Conservation (phyloP, 2,329 filamentous ascomycete species). For the Dothistroma septosporum region DNA sequence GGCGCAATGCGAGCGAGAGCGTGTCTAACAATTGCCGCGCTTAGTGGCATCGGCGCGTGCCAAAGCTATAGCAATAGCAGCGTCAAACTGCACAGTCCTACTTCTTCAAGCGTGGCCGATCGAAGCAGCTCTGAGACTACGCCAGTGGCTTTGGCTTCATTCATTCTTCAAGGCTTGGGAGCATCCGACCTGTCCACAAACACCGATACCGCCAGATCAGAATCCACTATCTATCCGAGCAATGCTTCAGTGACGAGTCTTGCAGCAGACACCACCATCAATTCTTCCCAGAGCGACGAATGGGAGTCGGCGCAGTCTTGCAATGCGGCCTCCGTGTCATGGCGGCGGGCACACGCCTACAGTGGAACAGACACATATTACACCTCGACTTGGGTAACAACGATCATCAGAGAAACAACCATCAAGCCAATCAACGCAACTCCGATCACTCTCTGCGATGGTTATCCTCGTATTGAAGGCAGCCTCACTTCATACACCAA, state of each 20-base stretch:
- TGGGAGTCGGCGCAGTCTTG: background rate
- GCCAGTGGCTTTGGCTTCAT: background rate
- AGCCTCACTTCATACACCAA: background rate
- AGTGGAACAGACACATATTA: background rate
- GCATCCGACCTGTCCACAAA: background rate
- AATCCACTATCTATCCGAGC: background rate
- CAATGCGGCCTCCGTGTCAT: background rate
- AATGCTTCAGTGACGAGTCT: background rate
- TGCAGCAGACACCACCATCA: background rate
- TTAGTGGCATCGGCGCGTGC: background rate
- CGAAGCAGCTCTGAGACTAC: background rate
- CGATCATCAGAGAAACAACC: background rate
- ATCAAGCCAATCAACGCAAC: background rate
- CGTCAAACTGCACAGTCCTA: background rate
- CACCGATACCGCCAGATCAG: background rate
- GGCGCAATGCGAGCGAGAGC: background rate
- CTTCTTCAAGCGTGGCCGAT: background rate
- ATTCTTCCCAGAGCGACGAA: background rate
- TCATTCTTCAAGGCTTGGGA: conserved; percentile 1
- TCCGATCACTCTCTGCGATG: background rate
- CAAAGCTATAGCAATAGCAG: background rate
- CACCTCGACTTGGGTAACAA: background rate
- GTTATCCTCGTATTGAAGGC: background rate
- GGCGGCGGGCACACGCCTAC: background rate
- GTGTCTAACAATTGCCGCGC: background rate